phyloP scores from a whole-genome alignment of 2,329 filamentous ascomycete species.

The Xylaria sp. region DNA sequence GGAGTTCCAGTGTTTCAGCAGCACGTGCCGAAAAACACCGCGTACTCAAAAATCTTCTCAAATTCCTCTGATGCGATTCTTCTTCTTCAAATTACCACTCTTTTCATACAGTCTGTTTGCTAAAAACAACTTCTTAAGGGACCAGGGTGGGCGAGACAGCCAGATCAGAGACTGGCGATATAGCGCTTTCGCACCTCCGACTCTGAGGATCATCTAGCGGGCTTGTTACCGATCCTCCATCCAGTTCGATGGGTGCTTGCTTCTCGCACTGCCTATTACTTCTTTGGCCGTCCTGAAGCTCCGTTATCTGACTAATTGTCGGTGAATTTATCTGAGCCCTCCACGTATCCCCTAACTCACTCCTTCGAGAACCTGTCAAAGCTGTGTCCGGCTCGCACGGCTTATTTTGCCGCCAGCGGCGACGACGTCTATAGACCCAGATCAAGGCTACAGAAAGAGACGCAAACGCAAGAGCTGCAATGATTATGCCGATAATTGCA shows the following conservation, averaged over 20 bases:
- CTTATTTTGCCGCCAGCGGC: background rate
- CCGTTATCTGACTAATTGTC: background rate
- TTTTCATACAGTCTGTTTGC: slow-evolving; percentile 1
- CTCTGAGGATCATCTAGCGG: background rate
- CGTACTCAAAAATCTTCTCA: slow-evolving; percentile 72
- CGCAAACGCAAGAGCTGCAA: background rate
- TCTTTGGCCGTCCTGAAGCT: background rate
- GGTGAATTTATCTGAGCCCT: slow-evolving; percentile 16
- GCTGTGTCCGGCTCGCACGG: background rate
- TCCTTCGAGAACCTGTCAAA: background rate
- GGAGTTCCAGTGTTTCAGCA: slow-evolving; percentile 31
- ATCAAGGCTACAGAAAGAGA: background rate
- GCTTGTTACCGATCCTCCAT: background rate
- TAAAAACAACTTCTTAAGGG: slow-evolving; percentile 22
- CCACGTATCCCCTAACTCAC: slow-evolving; percentile 2
- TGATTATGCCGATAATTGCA: background rate
- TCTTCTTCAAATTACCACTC: background rate
- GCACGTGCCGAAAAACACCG: slow-evolving; percentile 71
- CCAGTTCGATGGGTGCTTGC: slow-evolving; percentile 8
- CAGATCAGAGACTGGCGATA: slow-evolving; percentile 8
- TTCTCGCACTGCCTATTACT: background rate
- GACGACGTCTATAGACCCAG: slow-evolving; percentile 2
- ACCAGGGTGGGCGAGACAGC: background rate
- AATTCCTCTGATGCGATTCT: slow-evolving; percentile 62
- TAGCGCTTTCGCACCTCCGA: slow-evolving; percentile 6